phyloP scores from a whole-genome alignment of 345 rosid genomes.

The Adansonia digitata region DNA sequence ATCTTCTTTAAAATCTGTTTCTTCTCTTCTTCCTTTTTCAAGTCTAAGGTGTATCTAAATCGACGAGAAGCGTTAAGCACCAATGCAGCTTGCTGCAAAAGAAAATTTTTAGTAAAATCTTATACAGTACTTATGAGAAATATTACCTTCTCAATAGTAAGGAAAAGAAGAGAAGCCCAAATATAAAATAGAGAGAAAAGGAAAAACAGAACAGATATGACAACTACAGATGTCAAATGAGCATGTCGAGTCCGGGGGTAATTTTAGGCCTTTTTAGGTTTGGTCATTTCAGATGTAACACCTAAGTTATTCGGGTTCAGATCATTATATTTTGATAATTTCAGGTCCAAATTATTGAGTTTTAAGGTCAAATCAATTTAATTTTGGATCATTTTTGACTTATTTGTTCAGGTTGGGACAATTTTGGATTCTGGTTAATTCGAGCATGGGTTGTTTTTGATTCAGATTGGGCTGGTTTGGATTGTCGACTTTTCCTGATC shows the following conservation, averaged over 20 bases:
- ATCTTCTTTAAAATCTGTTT: constrained; percentile 55
- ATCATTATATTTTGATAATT: neutral
- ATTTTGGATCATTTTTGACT: neutral
- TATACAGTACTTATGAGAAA: neutral
- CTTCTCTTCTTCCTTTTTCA: constrained; percentile 81
- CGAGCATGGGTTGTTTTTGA: neutral
- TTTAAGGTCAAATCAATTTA: too few relatives aligned
- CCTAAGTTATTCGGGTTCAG: neutral
- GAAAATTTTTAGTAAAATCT: constrained; percentile 1
- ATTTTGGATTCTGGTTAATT: neutral
- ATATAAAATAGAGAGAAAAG: neutral
- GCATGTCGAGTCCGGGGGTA: neutral
- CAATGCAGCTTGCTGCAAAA: constrained; percentile 86
- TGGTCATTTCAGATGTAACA: neutral
- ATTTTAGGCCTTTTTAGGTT: neutral
- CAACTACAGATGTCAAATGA: neutral
- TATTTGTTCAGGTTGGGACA: neutral
- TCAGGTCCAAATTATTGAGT: neutral
- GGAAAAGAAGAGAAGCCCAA: neutral
- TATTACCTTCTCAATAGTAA: neutral
- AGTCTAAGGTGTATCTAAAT: constrained; percentile 89
- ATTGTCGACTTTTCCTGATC: neutral
- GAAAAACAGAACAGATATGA: neutral
- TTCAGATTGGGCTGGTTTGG: neutral
- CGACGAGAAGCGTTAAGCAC: constrained; percentile 97